Evolutionary conservation across 2,329 filamentous ascomycete species (phyloP).

Genomic region (Mollisiaceae sp.): DNA sequence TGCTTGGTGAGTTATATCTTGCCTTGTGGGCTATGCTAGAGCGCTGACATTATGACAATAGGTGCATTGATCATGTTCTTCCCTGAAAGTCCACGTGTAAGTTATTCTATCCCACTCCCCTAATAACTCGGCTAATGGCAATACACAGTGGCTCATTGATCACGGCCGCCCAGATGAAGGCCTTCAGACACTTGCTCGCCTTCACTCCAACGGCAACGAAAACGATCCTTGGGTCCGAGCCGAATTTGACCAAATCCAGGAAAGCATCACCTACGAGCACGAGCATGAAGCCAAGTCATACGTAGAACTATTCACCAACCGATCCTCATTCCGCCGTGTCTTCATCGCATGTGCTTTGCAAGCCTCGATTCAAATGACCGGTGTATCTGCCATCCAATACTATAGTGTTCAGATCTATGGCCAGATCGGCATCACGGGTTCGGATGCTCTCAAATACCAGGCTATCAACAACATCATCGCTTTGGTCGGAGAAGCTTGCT

Average conservation of each 20-base stretch:
- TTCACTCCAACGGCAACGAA: constrained; percentile 64
- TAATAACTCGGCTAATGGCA: constrained; percentile 4
- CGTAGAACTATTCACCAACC: constrained; percentile 62
- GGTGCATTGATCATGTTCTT: constrained; percentile 65
- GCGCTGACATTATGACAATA: constrained; percentile 6
- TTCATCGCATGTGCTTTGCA: constrained; percentile 66
- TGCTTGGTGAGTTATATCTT: constrained; percentile 47
- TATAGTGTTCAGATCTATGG: constrained; percentile 63
- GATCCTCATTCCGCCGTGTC: constrained; percentile 65
- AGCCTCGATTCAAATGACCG: constrained; percentile 70
- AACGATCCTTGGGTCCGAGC: constrained; percentile 65
- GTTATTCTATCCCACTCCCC: constrained; percentile 36
- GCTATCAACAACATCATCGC: constrained; percentile 69
- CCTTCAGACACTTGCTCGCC: constrained; percentile 59
- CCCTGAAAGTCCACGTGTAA: constrained; percentile 58
- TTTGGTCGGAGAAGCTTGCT: constrained; percentile 62
- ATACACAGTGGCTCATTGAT: constrained; percentile 62
- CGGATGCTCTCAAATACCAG: constrained; percentile 66
- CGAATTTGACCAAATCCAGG: constrained; percentile 67
- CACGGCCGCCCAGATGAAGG: constrained; percentile 61
- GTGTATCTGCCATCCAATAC: constrained; percentile 68
- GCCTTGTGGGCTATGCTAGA: background rate
- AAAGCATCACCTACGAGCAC: constrained; percentile 64
- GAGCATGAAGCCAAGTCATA: constrained; percentile 68
- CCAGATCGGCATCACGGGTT: constrained; percentile 62